Base-by-base conservation (phyloP, 495 filamentous ascomycete genomes). In the Bryoglossum gracile region DNA sequence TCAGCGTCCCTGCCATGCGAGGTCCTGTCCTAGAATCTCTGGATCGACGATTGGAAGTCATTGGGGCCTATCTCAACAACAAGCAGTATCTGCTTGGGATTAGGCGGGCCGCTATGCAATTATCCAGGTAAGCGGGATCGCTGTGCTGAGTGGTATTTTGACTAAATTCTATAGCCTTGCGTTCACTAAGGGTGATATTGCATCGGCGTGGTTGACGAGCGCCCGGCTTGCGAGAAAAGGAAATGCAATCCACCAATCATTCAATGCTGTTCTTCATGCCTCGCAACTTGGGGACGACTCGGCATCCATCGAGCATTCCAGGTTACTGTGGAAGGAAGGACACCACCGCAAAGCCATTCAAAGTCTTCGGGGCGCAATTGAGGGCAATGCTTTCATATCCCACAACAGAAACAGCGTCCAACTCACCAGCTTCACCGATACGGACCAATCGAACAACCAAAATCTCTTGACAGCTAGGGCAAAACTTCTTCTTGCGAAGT, bases 261-360 rank as follows among this genome's bases (percentile, higher is more conserved):
- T 92, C 71, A 89, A 94, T 66, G 87, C 91, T 17, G 87, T 96
- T 46, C 74, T 95, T 18, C 87, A 94, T 67, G 91, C 94, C 21
- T 82, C 86, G 10, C 75, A 83, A 52, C 76, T 95, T 21, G 87
- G 88, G 19, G 87, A 92, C 55, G 75, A 81, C 41, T 84, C 87
- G 8, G 87, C 92, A 30, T 87, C 83, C 26, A 87, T 96, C 51
- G 94, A 99, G 61, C 89, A 99, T 64, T 86, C 92, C 5, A 76
- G 85, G 43, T 76, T 97, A 34, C 68, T 97, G n/a, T 97, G 92
- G 87, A 89, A 86, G 57, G 88, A 94, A 62, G 89, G 89, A 4
- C 81, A 95, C 60, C 89, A 95, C 60, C 80, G 89, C 39, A 95
- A 95, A 67, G 94, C 94, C 13, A 97, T 99, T 52, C 88, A 94